Evolutionary conservation across 2,329 filamentous ascomycete species (phyloP).

Genomic region (Penicillium sclerotigenum): DNA sequence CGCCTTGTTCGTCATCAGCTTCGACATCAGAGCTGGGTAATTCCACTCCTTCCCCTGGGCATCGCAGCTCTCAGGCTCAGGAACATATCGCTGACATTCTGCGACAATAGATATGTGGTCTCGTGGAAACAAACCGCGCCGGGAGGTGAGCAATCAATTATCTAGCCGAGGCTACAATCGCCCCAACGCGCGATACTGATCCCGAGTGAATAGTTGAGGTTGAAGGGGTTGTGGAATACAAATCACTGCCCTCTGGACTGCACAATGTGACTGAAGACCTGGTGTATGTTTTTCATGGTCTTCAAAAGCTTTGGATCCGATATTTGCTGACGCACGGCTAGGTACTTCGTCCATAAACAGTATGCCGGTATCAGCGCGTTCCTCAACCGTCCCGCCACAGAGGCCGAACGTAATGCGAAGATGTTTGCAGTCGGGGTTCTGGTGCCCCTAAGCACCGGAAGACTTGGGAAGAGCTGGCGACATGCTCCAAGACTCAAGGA

Average conservation of each 20-base stretch:
- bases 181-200: slow-evolving; percentile 17
- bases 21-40: slow-evolving; percentile 88
- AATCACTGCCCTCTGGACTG: slow-evolving; percentile 87
- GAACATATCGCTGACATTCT: slow-evolving; percentile 14
- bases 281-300: slow-evolving; percentile 42
- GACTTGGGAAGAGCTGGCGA: slow-evolving; percentile 83
- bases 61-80: slow-evolving; percentile 5
- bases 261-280: slow-evolving; percentile 86
- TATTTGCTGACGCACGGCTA: slow-evolving; percentile 34
- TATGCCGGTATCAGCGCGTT: slow-evolving; percentile 91
- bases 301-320: background rate
- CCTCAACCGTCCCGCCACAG: slow-evolving; percentile 74
- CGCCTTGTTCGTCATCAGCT: slow-evolving; percentile 83
- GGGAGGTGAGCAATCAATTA: slow-evolving; percentile 52
- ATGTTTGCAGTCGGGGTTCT: slow-evolving; percentile 91
- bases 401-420: slow-evolving; percentile 77
- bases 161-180: background rate
- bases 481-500: slow-evolving; percentile 74
- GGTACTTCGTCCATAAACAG: slow-evolving; percentile 85
- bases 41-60: slow-evolving; percentile 9
- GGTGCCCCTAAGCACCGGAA: slow-evolving; percentile 79
- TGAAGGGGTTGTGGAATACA: slow-evolving; percentile 90
- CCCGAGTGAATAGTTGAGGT: slow-evolving; percentile 51
- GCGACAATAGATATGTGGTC: slow-evolving; percentile 65
- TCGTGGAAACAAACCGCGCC: slow-evolving; percentile 75